Conservation (phyloP, 1,284 basidiomycete species). For the Boletus calvinii region DNA sequence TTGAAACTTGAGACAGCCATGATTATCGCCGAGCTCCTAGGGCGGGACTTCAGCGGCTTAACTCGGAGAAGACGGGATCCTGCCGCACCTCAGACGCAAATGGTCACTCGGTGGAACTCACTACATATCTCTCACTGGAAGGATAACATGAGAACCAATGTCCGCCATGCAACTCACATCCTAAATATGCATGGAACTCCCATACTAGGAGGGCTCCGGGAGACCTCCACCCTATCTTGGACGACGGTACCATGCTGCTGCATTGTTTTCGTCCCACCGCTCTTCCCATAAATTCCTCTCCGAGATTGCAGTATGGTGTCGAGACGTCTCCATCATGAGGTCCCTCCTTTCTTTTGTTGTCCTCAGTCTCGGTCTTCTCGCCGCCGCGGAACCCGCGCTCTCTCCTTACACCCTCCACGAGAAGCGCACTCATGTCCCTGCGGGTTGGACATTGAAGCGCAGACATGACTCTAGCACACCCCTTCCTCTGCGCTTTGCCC, state of each 20-base stretch:
- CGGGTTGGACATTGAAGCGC: slow-evolving; percentile 34
- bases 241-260: slow-evolving; percentile 4
- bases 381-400: slow-evolving; percentile 10
- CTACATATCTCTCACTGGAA: no score
- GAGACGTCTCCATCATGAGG: slow-evolving; percentile 11
- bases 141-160: no score
- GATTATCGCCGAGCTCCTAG: no score
- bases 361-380: slow-evolving; percentile 19
- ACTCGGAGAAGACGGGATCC: no score
- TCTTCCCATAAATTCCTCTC: slow-evolving; percentile 13
- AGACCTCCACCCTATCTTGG: slow-evolving; percentile 9
- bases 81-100: no score
- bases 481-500: slow-evolving; percentile 41
- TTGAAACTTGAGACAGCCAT: no score
- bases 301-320: not conserved
- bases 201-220: not conserved
- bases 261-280: slow-evolving; percentile 14
- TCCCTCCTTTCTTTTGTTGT: slow-evolving; percentile 18
- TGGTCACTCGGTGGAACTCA: no score
- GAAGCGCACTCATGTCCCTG: slow-evolving; percentile 31
- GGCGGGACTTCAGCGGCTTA: no score
- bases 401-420: slow-evolving; percentile 32
- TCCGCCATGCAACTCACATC: not conserved
- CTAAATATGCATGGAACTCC: slow-evolving; percentile 9
- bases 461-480: slow-evolving; percentile 24